These are phyloP conservation scores for Zygnema cylindricum DNA, from an alignment of 139 green algal species.

Conservation along the genomic window DNA sequence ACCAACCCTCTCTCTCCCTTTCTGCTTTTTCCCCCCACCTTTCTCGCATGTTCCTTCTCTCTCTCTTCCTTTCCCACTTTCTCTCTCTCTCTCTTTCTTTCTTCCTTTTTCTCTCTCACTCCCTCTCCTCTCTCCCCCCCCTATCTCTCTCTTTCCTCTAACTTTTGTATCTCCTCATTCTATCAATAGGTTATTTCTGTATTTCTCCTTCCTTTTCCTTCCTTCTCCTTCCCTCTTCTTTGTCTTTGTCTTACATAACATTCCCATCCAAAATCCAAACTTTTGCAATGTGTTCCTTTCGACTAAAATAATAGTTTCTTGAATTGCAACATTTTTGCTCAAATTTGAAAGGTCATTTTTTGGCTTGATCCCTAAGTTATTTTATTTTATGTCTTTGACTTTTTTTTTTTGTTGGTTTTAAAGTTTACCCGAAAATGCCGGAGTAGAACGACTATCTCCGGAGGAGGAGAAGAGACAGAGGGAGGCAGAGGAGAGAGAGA, in stretches of 20 bases:
- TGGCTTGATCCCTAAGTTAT: background rate
- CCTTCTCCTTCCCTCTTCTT: background rate
- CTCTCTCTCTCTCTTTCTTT: background rate
- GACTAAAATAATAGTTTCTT: background rate
- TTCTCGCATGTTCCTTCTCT: background rate
- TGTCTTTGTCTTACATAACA: background rate
- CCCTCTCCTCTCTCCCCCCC: background rate
- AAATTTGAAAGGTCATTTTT: background rate
- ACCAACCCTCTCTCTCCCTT: background rate
- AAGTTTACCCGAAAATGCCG: too few species aligned
- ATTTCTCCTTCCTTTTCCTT: background rate
- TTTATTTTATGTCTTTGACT: background rate
- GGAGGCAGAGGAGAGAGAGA: too few species aligned
- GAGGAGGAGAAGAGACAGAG: too few species aligned
- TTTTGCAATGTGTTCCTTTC: background rate
- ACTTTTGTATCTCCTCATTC: background rate
- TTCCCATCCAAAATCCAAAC: background rate
- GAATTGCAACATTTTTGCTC: too few species aligned
- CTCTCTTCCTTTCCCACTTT: background rate
- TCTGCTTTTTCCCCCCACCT: background rate
- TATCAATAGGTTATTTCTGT: background rate
- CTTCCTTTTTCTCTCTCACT: background rate
- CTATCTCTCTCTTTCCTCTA: background rate
- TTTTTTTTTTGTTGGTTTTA: background rate
- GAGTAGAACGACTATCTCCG: too few species aligned